Percentiles rank a stretch among this genome's conserved stretches.
phyloP scores from a whole-genome alignment of 495 filamentous ascomycete genomes.

The Niebla homalea region DNA sequence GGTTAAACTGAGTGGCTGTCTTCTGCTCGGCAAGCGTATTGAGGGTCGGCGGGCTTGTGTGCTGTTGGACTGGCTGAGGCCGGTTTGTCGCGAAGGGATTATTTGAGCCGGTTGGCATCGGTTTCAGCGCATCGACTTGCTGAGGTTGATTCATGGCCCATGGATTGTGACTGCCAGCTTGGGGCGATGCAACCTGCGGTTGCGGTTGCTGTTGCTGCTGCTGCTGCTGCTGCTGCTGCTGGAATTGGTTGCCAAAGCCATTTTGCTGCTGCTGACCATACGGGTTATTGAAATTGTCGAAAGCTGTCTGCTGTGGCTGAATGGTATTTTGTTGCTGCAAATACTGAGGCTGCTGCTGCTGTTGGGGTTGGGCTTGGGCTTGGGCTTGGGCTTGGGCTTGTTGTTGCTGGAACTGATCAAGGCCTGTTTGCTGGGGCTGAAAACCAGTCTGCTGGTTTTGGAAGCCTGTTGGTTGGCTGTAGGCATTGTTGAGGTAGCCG shows the following conservation, averaged over 20 bases:
- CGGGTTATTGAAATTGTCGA: constrained; percentile 49
- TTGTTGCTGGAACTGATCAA: constrained; percentile 41
- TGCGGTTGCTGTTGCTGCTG: constrained; percentile 35
- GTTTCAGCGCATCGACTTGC: constrained; percentile 31
- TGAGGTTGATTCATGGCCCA: constrained; percentile 30
- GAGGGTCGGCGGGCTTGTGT: constrained; percentile 47
- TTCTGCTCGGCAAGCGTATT: constrained; percentile 60
- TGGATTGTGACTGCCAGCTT: constrained; percentile 79
- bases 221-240: constrained; percentile 39
- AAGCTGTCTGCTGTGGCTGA: constrained; percentile 63
- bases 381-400: no score
- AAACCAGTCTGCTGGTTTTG: constrained; percentile 48
- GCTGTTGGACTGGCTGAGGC: constrained; percentile 38
- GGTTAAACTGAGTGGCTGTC: constrained; percentile 40
- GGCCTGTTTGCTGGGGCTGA: constrained; percentile 50
- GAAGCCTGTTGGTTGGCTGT: constrained; percentile 58
- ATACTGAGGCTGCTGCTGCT: constrained; percentile 40
- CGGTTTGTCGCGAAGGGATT: constrained; percentile 74
- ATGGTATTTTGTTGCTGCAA: constrained; percentile 37
- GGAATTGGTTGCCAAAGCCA: constrained; percentile 34
- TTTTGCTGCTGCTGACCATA: constrained; percentile 46
- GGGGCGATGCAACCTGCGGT: constrained; percentile 44
- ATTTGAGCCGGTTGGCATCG: constrained; percentile 75
- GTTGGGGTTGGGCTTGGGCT: constrained; percentile 39
- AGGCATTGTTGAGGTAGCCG: constrained; percentile 75